A percentile compares a stretch with the other conserved stretches of the same genome.
Conservation (phyloP, 1,284 basidiomycete genomes). For the Ceratobasidium sp. region DNA sequence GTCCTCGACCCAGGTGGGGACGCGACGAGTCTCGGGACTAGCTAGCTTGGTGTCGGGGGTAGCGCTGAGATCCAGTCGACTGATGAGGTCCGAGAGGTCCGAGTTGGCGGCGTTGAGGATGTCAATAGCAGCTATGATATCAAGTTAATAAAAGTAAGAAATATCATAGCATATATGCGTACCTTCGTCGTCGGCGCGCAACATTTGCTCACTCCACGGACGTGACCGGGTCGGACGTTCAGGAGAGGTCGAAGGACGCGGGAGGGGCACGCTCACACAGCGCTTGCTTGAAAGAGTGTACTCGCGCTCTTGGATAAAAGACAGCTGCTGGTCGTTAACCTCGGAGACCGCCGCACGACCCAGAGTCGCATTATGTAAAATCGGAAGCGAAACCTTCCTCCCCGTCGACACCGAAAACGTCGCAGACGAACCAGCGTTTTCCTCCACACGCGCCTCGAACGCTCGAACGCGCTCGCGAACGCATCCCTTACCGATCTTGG, state of each 20-base stretch:
- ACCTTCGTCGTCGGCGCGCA: slow-evolving; percentile 65
- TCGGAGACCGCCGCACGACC: slow-evolving; percentile 1
- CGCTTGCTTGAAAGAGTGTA: slow-evolving; percentile 19
- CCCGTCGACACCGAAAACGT: not conserved
- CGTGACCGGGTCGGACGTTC: slow-evolving; percentile 28
- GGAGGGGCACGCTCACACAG: slow-evolving; percentile 25
- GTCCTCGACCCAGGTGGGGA: slow-evolving; percentile 35
- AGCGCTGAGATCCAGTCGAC: slow-evolving; percentile 79
- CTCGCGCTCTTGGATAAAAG: slow-evolving; percentile 17
- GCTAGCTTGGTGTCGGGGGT: slow-evolving; percentile 46
- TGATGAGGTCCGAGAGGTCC: slow-evolving; percentile 80
- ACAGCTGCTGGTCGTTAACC: slow-evolving; percentile 1
- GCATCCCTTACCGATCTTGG: slow-evolving; percentile 39
- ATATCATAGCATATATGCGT: slow-evolving; percentile 44
- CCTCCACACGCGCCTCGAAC: slow-evolving; percentile 39
- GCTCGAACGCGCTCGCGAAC: slow-evolving; percentile 31
- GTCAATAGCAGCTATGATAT: slow-evolving; percentile 66
- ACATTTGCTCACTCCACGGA: slow-evolving; percentile 67
- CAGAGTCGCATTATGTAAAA: not conserved
- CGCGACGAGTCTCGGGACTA: slow-evolving; percentile 15
- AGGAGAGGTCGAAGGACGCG: slow-evolving; percentile 13
- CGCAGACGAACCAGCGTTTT: not conserved
- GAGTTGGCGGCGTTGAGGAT: slow-evolving; percentile 80
- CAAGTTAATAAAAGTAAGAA: slow-evolving; percentile 36
- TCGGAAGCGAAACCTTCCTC: not conserved